These are phyloP conservation scores for Herpetospermum pedunculosum DNA, from an alignment of 306 rosid genomes.

Conservation along the genomic window DNA sequence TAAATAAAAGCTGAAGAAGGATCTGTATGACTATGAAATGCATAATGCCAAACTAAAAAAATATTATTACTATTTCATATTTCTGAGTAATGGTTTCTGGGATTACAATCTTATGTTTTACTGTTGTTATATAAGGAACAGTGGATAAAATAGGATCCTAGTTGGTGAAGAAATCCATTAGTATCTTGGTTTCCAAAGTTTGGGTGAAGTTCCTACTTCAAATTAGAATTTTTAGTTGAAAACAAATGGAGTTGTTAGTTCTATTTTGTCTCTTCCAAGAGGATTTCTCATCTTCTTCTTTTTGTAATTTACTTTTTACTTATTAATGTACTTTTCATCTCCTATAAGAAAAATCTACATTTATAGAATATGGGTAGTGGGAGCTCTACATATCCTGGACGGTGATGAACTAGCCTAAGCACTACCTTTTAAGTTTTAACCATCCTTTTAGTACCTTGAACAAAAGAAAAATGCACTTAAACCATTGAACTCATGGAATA, in stretches of 20 bases:
- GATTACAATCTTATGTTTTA: not conserved
- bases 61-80: not conserved
- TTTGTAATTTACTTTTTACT: not conserved
- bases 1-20: not conserved
- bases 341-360: not conserved
- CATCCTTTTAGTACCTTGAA: not conserved
- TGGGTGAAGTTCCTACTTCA: not conserved
- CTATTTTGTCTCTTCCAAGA: not conserved
- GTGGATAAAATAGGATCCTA: not conserved
- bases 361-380: not conserved
- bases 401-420: not conserved
- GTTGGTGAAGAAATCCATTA: not conserved
- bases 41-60: not conserved
- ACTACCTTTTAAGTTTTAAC: not conserved
- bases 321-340: not conserved
- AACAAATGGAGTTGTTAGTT: not conserved
- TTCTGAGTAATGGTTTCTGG: not conserved
- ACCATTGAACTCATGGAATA: not conserved
- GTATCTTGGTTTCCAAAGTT: not conserved
- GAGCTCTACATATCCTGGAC: not conserved
- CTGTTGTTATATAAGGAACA: not conserved
- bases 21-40: not conserved
- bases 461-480: not conserved
- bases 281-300: not conserved
- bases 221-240: not conserved